Base-by-base conservation (phyloP, 2,329 filamentous ascomycete genomes). In the Fusarium napiforme region DNA sequence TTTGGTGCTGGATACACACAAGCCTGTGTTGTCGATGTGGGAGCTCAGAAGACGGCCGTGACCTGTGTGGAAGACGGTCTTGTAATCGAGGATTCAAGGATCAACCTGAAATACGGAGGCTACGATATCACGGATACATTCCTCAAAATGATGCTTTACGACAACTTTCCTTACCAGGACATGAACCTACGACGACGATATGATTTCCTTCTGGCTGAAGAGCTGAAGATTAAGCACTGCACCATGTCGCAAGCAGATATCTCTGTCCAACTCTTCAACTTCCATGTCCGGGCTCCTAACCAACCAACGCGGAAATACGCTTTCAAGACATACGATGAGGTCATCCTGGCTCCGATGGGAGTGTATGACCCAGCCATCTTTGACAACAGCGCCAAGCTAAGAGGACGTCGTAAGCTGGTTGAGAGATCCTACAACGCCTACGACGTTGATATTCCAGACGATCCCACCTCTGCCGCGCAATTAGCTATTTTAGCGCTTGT, bases 271-370 rank as follows among this genome's bases (percentile, higher is more conserved):
- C 87, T 94, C 7, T 94, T 90, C 83, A 92, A 97, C 77, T 98
- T 98, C 80, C 94, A 98, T 81, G 89, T 99, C 21, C 92, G 96
- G 34, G 93, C 93, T 15, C 92, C 93, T 3, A 95, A 94, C 60
- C 92, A 97, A 80, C 92, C 96, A 58, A 99, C 96, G 3, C 89
- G 92, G 72, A 98, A 97, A 82, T 98, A 97, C 82, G 90, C 91
- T 45, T 98, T 98, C 87, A 98, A 98, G 86, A 95, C 93, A 2
- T 99, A 98, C 79, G 96, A 99, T 76, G 96, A 98, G 82, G 93
- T 97, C 28, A 93, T 97, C 76, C 87, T 99, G n/a, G 93, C 96
- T 1, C 93, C 95, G 2, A 94, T 97, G 92, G 95, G 95, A n/a
- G 93, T 95, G 78, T 98, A 97, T 81, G 93, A 96, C 68, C 96